Conservation (phyloP, 2,329 filamentous ascomycete species). For the Stagonosporopsis chrysanthemi region DNA sequence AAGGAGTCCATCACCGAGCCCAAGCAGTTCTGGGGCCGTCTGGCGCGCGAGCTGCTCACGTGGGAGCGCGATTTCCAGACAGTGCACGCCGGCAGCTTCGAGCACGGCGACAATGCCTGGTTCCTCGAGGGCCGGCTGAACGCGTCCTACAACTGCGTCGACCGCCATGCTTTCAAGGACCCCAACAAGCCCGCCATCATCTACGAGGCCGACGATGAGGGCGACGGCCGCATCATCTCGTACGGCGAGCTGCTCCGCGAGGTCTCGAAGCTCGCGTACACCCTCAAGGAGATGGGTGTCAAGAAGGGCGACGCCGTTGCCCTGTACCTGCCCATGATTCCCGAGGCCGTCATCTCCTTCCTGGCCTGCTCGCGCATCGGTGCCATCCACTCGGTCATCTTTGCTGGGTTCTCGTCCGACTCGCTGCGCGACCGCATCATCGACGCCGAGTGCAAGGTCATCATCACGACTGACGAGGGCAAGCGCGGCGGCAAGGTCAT, state of each 20-base stretch:
- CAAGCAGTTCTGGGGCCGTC: constrained; percentile 85
- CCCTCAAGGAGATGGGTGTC: constrained; percentile 93
- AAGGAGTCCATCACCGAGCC: constrained; percentile 89
- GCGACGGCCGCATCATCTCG: constrained; percentile 85
- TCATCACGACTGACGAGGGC: constrained; percentile 97
- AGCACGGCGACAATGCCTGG: constrained; percentile 87
- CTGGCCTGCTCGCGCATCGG: constrained; percentile 91
- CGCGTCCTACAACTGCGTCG: constrained; percentile 96
- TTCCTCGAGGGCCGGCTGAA: constrained; percentile 94
- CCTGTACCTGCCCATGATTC: constrained; percentile 98
- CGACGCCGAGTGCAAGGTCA: constrained; percentile 87
- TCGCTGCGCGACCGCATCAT: constrained; percentile 94
- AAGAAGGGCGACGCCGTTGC: constrained; percentile 97
- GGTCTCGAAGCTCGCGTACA: constrained; percentile 86
- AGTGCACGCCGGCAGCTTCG: constrained; percentile 78
- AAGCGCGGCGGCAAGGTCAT: constrained; percentile 98
- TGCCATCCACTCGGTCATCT: constrained; percentile 95
- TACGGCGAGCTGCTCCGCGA: constrained; percentile 93
- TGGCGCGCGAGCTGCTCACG: constrained; percentile 86
- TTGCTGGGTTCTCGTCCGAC: constrained; percentile 96
- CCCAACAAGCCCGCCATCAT: constrained; percentile 95
- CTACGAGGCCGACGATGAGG: constrained; percentile 94
- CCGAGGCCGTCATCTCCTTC: constrained; percentile 90
- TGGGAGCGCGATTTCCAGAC: constrained; percentile 95
- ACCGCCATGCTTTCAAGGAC: constrained; percentile 94